Percentiles rank a stretch among this genome's conserved stretches.
phyloP scores from a whole-genome alignment of 305 asterid species.

The Fraxinus sp. region DNA sequence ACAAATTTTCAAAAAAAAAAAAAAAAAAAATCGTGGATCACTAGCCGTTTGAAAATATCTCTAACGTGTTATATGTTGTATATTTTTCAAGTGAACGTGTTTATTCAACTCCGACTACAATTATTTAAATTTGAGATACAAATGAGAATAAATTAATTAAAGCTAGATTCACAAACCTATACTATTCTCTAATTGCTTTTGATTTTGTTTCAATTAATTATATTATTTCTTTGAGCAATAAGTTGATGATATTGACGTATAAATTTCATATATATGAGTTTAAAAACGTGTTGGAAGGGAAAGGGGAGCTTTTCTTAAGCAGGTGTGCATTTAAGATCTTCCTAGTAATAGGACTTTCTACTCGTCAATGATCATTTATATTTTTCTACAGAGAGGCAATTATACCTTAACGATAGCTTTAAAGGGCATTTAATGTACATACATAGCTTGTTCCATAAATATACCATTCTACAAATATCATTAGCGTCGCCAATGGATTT shows the following conservation, averaged over 20 bases:
- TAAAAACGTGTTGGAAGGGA: neutral
- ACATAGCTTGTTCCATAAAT: neutral
- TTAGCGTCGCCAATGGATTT: neutral
- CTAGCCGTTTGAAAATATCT: too few relatives aligned
- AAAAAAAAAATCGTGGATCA: too few relatives aligned
- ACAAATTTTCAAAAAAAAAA: too few relatives aligned
- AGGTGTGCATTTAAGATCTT: neutral
- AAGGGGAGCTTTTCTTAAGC: neutral
- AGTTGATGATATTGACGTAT: neutral
- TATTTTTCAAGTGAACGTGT: too few relatives aligned
- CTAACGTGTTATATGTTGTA: too few relatives aligned
- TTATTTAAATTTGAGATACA: neutral
- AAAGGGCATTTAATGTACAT: neutral
- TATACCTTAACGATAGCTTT: neutral
- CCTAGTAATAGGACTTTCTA: neutral
- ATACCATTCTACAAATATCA: neutral
- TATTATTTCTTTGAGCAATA: neutral
- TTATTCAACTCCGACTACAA: too few relatives aligned
- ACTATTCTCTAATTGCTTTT: neutral
- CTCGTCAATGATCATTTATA: neutral
- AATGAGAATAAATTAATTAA: neutral
- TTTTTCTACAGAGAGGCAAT: neutral
- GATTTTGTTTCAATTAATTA: neutral
- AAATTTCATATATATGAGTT: neutral
- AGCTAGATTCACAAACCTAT: neutral